Evolutionary conservation across 441 rosid genomes (phyloP).

Genomic region (Metrosideros polymorpha): DNA sequence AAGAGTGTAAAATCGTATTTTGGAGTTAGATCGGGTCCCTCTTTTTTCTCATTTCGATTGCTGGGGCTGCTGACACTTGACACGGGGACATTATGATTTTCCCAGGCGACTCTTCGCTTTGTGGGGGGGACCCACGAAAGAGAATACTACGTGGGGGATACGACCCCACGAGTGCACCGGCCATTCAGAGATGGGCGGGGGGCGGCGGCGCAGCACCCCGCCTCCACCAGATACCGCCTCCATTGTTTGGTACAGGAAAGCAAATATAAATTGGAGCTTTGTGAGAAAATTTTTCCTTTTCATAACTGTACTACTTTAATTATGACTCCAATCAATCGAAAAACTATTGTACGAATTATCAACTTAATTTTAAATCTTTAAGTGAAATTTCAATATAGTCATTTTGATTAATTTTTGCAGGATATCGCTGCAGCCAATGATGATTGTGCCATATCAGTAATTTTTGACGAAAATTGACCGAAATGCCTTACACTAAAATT

Average conservation of each 20-base stretch:
- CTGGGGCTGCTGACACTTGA: not conserved
- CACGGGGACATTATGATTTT: not conserved
- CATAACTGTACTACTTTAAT: not conserved
- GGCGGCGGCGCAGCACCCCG: not conserved
- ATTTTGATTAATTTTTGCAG: not conserved
- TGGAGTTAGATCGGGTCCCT: not conserved
- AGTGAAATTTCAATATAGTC: too few species aligned
- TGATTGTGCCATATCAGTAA: too few species aligned
- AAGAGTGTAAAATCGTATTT: not conserved
- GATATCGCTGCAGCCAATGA: too few species aligned
- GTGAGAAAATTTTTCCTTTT: too few species aligned
- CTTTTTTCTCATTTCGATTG: not conserved
- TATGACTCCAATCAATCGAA: too few species aligned
- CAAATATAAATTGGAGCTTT: not conserved
- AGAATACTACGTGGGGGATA: not conserved
- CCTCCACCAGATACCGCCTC: not conserved
- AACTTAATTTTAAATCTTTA: too few species aligned
- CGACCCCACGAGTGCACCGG: not conserved
- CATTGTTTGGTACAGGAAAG: not conserved
- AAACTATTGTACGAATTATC: too few species aligned
- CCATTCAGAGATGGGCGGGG: not conserved
- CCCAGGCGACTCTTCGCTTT: not conserved
- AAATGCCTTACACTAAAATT: too few species aligned
- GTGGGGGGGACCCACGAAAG: not conserved
- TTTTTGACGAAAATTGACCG: too few species aligned